Conservation (phyloP, 768 basidiomycete species). For the Boletus rufocinnamomeus region DNA sequence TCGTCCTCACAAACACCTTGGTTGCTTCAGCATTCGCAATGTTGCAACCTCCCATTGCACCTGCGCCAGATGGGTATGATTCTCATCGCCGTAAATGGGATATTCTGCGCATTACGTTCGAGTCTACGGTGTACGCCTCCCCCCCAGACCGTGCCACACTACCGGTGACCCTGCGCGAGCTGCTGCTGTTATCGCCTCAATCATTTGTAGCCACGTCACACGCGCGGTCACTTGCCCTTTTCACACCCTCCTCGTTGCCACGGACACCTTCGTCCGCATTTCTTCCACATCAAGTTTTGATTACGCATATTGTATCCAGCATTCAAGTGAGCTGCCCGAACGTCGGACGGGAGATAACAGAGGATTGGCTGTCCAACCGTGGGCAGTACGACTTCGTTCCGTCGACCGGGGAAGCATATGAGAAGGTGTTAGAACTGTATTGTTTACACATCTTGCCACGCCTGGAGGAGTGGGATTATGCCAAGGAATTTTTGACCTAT, state of each 20-base stretch:
- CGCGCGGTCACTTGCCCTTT: slow-evolving; percentile 65
- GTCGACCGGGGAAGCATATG: slow-evolving; percentile 57
- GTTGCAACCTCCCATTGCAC: slow-evolving; percentile 44
- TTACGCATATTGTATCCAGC: slow-evolving; percentile 69
- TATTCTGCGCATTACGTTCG: slow-evolving; percentile 80
- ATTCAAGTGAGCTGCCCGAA: slow-evolving; percentile 65
- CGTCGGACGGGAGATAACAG: slow-evolving; percentile 63
- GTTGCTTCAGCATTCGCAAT: slow-evolving; percentile 69
- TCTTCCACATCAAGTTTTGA: slow-evolving; percentile 68
- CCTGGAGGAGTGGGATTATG: slow-evolving; percentile 79
- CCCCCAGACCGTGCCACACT: slow-evolving; percentile 43
- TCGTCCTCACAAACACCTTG: slow-evolving; percentile 64
- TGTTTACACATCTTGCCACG: slow-evolving; percentile 71
- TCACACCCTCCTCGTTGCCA: slow-evolving; percentile 51
- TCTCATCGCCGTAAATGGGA: slow-evolving; percentile 80
- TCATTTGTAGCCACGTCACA: slow-evolving; percentile 57
- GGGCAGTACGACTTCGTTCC: slow-evolving; percentile 37
- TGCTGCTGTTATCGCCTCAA: slow-evolving; percentile 59
- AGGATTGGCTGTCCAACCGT: slow-evolving; percentile 75
- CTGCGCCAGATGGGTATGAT: slow-evolving; percentile 42
- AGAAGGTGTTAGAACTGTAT: slow-evolving; percentile 76
- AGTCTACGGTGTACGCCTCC: slow-evolving; percentile 69
- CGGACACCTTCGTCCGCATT: slow-evolving; percentile 50
- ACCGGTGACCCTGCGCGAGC: slow-evolving; percentile 53
- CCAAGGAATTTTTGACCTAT: slow-evolving; percentile 70